Evolutionary conservation across 495 filamentous ascomycete genomes (phyloP).

Genomic region (Talaromyces nanjingensis): DNA sequence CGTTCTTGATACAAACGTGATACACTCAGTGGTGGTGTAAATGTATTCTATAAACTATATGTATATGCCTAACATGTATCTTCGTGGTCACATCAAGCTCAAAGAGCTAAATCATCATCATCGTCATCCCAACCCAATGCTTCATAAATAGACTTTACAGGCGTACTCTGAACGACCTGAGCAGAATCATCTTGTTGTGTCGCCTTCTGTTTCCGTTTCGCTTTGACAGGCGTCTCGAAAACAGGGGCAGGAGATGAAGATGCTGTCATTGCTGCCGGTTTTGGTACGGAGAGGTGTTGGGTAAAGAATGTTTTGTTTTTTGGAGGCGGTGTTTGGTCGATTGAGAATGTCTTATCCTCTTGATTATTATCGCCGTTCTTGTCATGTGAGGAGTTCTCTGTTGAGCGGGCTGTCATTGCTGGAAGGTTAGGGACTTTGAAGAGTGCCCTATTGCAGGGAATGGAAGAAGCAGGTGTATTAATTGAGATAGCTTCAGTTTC

Average conservation of each 20-base stretch:
- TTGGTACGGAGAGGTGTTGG: not conserved
- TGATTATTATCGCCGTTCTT: no score
- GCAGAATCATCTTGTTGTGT: not conserved
- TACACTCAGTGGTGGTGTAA: no score
- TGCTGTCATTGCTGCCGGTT: not conserved
- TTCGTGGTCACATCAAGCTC: slow-evolving; percentile 2
- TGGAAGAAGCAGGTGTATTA: not conserved
- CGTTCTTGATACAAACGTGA: no score
- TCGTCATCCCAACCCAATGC: slow-evolving; percentile 70
- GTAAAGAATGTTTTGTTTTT: not conserved
- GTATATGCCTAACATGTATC: not conserved
- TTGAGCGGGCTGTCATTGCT: slow-evolving; percentile 15
- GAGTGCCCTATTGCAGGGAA: slow-evolving; percentile 15
- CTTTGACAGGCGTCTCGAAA: slow-evolving; percentile 13
- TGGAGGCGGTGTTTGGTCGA: slow-evolving; percentile 5
- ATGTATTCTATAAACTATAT: not conserved
- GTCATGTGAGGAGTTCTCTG: not conserved
- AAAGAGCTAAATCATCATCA: slow-evolving; percentile 38
- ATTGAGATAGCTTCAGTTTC: not conserved
- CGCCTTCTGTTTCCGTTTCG: not conserved
- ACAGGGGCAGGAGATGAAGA: not conserved
- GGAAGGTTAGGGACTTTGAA: slow-evolving; percentile 37
- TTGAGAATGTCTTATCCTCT: not conserved
- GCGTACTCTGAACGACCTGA: slow-evolving; percentile 27
- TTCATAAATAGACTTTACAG: slow-evolving; percentile 58